Evolutionary conservation across 2,329 filamentous ascomycete species (phyloP), one percentile per base, ranked within the genome.

Genomic region (Lachnellula arida): DNA sequence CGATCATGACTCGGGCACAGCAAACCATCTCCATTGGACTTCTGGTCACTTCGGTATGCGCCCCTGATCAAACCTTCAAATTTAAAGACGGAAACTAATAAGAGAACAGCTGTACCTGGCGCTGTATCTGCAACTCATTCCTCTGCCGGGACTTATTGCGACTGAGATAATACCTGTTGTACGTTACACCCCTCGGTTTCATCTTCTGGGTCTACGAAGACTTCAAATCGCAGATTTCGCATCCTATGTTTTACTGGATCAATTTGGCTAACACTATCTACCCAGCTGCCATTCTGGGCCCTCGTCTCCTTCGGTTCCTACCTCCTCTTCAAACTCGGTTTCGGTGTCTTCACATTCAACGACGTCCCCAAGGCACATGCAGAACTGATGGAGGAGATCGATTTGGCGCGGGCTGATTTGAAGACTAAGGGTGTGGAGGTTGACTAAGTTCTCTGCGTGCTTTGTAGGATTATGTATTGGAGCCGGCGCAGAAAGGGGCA

Each of bases 321-420:
- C 75, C 86, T 99, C 19, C 87, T 99, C 62, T 91, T 88, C 77
- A 90, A 91, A 67, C 87, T 99, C 60, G 94, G 94, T 67, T 88
- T 85, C 78, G 94, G 94, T 62, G 89, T 99, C 66, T 80, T 96
- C 71, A 96, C 91, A 55, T 99, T 99, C 81, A 94, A 96, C 78
- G 92, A 97, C 74, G 91, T 95, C 49, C 92, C 93, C 53, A 82
- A 90, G 60, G 94, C 94, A 51, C 88, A 97, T 75, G 84, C 86
- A 71, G 92, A 97, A 75, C 78, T 99, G 66, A 91, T 94, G 81
- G 78, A 76, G 66, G 89, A 97, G 76, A 94, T 95, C 69, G 81
- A 90, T 60, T 65, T 85, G 72, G 90, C 90, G 61, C 87, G 88
- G 76, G 76, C 75, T 59, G 90, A 95, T 66, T 75, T 95, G 71